Evolutionary conservation across 257 asterid species (phyloP).

Genomic region (Gentiana dahurica): DNA sequence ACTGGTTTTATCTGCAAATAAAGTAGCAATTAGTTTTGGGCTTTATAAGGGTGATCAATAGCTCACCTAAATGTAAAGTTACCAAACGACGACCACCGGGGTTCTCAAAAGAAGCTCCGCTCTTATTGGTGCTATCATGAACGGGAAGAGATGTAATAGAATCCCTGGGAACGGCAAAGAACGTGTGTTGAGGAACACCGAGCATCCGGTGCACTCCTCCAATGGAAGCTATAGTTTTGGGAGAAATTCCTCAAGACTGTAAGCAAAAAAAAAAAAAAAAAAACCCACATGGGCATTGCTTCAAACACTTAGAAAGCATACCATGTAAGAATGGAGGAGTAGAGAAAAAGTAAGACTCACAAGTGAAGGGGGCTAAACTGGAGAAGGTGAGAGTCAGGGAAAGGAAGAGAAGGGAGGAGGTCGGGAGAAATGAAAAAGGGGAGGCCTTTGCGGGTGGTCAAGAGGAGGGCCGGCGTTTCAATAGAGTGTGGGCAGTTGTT

Average conservation of each 20-base stretch:
- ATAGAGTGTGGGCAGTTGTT: constrained; percentile 31
- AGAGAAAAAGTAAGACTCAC: constrained; percentile 21
- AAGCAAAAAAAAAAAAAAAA: constrained; percentile 2
- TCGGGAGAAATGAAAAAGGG: constrained; percentile 87
- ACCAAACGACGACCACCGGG: constrained; percentile 84
- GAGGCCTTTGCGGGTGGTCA: constrained; percentile 77
- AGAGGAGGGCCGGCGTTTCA: constrained; percentile 84
- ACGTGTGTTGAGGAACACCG: constrained; percentile 49
- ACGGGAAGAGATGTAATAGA: constrained; percentile 64
- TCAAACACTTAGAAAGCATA: constrained; percentile 17
- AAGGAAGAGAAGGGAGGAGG: constrained; percentile 69
- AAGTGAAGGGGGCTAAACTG: constrained; percentile 83
- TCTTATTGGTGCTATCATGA: constrained; percentile 44
- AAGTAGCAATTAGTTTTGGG: not conserved
- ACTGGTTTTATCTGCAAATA: constrained; percentile 53
- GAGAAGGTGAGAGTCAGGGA: constrained; percentile 64
- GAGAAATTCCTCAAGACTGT: constrained; percentile 65
- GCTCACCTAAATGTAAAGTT: not conserved
- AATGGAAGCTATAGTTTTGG: constrained; percentile 44
- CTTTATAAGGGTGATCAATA: no score
- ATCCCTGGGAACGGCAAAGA: constrained; percentile 73
- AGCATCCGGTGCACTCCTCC: constrained; percentile 79
- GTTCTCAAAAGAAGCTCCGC: constrained; percentile 86
- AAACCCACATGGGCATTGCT: constrained; percentile 5
- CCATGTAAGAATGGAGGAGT: not conserved